Evolutionary conservation across 176 grass and related monocot genomes (phyloP).

Genomic region (Musa schizocarpa): DNA sequence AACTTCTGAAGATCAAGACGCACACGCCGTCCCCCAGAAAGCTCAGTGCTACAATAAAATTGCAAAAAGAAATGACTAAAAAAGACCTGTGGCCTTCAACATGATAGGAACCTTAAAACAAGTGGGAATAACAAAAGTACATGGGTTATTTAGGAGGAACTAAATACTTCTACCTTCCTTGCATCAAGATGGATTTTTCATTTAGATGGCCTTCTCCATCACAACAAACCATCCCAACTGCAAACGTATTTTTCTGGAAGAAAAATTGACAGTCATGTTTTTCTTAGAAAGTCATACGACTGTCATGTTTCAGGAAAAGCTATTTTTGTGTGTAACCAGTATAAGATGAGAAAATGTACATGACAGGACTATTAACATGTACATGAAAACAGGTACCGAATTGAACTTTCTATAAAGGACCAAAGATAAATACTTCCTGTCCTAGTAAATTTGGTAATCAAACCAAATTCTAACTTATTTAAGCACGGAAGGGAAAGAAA

Average conservation of each 20-base stretch:
- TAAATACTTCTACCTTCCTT: conserved; percentile 54
- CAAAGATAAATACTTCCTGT: not conserved
- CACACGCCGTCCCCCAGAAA: conserved; percentile 63
- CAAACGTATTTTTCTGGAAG: conserved; percentile 73
- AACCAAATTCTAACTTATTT: not conserved
- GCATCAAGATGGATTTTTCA: conserved; percentile 92
- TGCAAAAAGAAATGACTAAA: not conserved
- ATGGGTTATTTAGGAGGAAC: not conserved
- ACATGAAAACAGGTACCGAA: not conserved
- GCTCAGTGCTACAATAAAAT: conserved; percentile 47
- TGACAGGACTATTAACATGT: not conserved
- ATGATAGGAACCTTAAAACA: not conserved
- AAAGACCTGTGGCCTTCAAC: not conserved
- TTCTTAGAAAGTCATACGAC: not conserved
- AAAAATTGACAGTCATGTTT: conserved; percentile 8
- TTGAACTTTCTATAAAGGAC: not conserved
- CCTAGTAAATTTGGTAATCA: not conserved
- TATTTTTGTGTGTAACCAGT: not conserved
- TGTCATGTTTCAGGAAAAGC: not conserved
- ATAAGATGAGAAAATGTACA: not conserved
- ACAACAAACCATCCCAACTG: conserved; percentile 83
- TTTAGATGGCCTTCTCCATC: conserved; percentile 92
- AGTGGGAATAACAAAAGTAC: not conserved
- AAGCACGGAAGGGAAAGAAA: not conserved
- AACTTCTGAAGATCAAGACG: conserved; percentile 76